These are phyloP conservation scores for Aspergillus novofumigatus DNA, from an alignment of 2,329 filamentous ascomycete species.

Conservation along the genomic window DNA sequence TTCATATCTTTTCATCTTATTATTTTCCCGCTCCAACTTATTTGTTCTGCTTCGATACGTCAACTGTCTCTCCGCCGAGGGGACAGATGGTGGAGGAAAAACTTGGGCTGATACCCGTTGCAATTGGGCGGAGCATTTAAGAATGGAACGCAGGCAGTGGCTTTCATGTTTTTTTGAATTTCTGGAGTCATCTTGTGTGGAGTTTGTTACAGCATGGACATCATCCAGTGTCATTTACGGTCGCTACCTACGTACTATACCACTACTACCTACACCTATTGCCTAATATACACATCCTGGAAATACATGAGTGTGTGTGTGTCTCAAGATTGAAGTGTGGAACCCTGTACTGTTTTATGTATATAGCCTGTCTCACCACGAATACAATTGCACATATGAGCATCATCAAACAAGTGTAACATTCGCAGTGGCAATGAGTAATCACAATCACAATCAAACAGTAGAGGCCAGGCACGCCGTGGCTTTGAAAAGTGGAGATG, in stretches of 20 bases:
- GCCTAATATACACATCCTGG: background rate
- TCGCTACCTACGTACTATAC: background rate
- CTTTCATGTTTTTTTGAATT: background rate
- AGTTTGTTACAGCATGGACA: background rate
- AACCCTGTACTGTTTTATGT: background rate
- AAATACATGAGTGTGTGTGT: background rate
- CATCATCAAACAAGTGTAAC: background rate
- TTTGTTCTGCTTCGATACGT: background rate
- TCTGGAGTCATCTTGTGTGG: conserved; percentile 1
- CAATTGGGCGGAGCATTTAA: conserved; percentile 14
- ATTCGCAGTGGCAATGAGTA: background rate
- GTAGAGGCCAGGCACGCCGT: background rate
- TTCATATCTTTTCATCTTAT: background rate
- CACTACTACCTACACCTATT: background rate
- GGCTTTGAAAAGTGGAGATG: background rate
- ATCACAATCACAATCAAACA: background rate
- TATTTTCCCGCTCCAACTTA: background rate
- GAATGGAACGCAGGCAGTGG: conserved; percentile 3
- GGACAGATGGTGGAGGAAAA: conserved; percentile 7
- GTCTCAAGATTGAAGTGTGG: background rate
- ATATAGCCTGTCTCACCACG: background rate
- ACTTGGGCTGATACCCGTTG: conserved; percentile 12
- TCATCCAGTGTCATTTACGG: background rate
- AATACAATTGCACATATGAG: background rate
- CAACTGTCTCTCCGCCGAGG: background rate